phyloP scores from a whole-genome alignment of 2,329 filamentous ascomycete genomes.

The Parastagonospora avenae region DNA sequence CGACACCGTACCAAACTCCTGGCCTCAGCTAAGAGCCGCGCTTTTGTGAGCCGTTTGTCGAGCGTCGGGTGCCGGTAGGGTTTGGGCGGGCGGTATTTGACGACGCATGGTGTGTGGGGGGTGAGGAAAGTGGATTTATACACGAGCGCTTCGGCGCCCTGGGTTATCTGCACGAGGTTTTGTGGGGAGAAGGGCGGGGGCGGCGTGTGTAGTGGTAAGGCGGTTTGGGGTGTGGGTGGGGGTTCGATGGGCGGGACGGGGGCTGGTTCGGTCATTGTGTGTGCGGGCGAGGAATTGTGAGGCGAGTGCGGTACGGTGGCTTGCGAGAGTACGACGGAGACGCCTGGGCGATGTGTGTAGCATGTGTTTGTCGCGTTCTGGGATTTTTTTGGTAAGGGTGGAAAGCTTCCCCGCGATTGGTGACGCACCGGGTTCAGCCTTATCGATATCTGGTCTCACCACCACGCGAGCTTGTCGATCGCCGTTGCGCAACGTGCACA shows the following conservation, averaged over 20 bases:
- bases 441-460: slow-evolving; percentile 20
- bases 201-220: slow-evolving; percentile 33
- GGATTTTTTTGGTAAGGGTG: slow-evolving; percentile 1
- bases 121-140: slow-evolving; percentile 84
- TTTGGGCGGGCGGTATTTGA: slow-evolving; percentile 92
- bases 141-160: slow-evolving; percentile 94
- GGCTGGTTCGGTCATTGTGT: slow-evolving; percentile 14
- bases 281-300: not conserved
- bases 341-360: not conserved
- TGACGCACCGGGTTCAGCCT: slow-evolving; percentile 13
- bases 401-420: slow-evolving; percentile 13
- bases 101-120: slow-evolving; percentile 70
- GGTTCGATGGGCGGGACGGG: slow-evolving; percentile 22
- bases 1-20: slow-evolving; percentile 80
- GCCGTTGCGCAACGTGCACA: slow-evolving; percentile 5
- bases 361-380: not conserved
- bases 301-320: not conserved
- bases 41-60: slow-evolving; percentile 83
- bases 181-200: slow-evolving; percentile 53
- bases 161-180: slow-evolving; percentile 75
- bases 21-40: slow-evolving; percentile 87
- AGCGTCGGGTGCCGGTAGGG: slow-evolving; percentile 89
- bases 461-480: slow-evolving; percentile 20
- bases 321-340: too few species aligned
- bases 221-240: slow-evolving; percentile 22